phyloP scores from a whole-genome alignment of 495 filamentous ascomycete genomes.

The Penicillium steckii region DNA sequence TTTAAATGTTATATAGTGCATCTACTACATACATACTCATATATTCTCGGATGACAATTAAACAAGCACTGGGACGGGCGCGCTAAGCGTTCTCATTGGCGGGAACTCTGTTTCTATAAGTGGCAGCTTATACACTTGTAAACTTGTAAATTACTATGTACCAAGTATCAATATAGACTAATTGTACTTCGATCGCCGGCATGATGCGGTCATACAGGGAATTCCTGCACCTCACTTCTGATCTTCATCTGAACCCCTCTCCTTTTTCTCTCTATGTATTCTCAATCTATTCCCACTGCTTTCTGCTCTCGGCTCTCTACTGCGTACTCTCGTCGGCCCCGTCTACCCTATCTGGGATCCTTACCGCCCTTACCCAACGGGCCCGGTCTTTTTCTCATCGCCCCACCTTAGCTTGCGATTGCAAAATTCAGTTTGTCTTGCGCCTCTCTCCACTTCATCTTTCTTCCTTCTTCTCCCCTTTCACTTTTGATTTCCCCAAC shows the following conservation, averaged over 20 bases:
- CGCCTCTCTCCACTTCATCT: not conserved
- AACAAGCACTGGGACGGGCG: not conserved
- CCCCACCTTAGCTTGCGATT: slow-evolving; percentile 36
- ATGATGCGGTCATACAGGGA: not conserved
- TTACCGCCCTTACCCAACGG: slow-evolving; percentile 16
- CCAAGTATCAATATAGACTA: not conserved
- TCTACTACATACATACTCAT: no score
- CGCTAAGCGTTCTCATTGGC: not conserved
- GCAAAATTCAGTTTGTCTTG: slow-evolving; percentile 20
- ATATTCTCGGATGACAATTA: no score
- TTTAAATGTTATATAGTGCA: no score
- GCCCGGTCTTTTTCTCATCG: slow-evolving; percentile 27
- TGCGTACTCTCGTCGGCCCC: slow-evolving; percentile 6
- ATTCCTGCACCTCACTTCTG: not conserved
- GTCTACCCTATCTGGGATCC: slow-evolving; percentile 7
- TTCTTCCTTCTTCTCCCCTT: slow-evolving; percentile 5
- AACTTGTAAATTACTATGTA: no score
- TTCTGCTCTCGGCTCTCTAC: slow-evolving; percentile 6
- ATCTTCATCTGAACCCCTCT: slow-evolving; percentile 3
- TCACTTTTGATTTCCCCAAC: no score
- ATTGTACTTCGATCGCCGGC: not conserved
- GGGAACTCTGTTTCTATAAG: not conserved
- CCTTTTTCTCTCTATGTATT: slow-evolving; percentile 10
- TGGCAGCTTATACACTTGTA: no score
- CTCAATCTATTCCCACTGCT: slow-evolving; percentile 4